Evolutionary conservation across 2,329 filamentous ascomycete species (phyloP), one percentile per base, ranked within the genome.

Genomic region (Phialemonium atrogriseum): DNA sequence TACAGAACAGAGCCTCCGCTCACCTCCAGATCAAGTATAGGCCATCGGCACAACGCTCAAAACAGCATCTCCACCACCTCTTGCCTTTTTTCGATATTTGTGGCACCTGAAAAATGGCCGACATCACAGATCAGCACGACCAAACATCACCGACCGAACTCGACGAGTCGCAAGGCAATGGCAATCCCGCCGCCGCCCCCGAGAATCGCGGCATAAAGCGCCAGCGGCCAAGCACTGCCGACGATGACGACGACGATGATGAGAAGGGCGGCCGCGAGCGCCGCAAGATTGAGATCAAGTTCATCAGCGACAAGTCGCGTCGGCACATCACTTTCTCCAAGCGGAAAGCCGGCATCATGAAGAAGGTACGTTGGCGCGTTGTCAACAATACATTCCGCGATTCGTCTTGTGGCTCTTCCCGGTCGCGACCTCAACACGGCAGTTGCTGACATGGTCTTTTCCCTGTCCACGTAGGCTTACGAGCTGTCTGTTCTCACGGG

Each of bases 241-340:
- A 96, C 57, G 91, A 96, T 56, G 91, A 96, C 46, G 89, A 96
- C 45, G 91, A 96, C 44, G 88, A 96, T 49, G 88, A 94, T 49
- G 89, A 95, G 62, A 96, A 96, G 77, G 86, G 86, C 42, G 87
- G 87, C 55, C 88, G 91, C 62, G 91, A 96, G 75, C 82, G 91
- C 57, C 80, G 91, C 67, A 98, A 98, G 82, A 98, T 98, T 53
- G 91, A 98, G 66, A 98, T 98, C 69, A 98, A 98, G 75, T 98
- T 98, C 68, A 98, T 98, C 62, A 89, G 88, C 64, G 91, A 98
- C 67, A 98, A 98, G 72, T 96, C 89, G 66, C 87, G 91, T 66
- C 84, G 91, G 42, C 91, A 98, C 70, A 98, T 96, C 59, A 96
- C 91, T 52, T 96, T 98, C 62, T 96, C 89, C 49, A 98, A 98